Conservation (phyloP, 2,329 filamentous ascomycete species). For the Fusarium tjaetaba region DNA sequence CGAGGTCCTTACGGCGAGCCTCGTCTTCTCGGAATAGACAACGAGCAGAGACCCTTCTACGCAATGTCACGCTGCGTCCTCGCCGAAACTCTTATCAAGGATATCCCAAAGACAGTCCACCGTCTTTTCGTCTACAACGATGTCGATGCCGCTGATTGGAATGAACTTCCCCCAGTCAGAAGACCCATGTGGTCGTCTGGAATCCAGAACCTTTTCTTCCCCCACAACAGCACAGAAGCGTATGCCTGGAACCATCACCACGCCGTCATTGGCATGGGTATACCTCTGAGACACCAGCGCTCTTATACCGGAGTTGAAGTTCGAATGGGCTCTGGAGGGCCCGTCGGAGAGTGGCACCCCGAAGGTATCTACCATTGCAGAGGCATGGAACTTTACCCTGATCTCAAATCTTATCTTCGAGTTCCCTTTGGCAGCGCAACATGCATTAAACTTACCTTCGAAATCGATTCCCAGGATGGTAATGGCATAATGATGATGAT, state of each 20-base stretch:
- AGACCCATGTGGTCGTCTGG: constrained; percentile 10
- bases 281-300: neutral
- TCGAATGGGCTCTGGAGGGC: constrained; percentile 18
- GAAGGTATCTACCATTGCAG: neutral
- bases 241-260: constrained; percentile 17
- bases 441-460: constrained; percentile 21
- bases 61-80: constrained; percentile 1
- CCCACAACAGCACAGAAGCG: neutral
- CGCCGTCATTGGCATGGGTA: constrained; percentile 7
- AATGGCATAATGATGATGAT: neutral
- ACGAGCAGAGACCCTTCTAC: neutral
- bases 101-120: constrained; percentile 17
- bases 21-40: neutral
- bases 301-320: constrained; percentile 2
- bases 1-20: neutral
- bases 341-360: neutral
- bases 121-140: constrained; percentile 18
- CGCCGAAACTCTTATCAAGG: constrained; percentile 15
- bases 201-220: constrained; percentile 18
- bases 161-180: neutral
- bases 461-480: neutral
- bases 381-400: constrained; percentile 1
- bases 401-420: neutral
- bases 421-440: constrained; percentile 15
- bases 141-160: neutral